Base-by-base conservation (phyloP, 495 filamentous ascomycete species). In the Penicillium manginii region DNA sequence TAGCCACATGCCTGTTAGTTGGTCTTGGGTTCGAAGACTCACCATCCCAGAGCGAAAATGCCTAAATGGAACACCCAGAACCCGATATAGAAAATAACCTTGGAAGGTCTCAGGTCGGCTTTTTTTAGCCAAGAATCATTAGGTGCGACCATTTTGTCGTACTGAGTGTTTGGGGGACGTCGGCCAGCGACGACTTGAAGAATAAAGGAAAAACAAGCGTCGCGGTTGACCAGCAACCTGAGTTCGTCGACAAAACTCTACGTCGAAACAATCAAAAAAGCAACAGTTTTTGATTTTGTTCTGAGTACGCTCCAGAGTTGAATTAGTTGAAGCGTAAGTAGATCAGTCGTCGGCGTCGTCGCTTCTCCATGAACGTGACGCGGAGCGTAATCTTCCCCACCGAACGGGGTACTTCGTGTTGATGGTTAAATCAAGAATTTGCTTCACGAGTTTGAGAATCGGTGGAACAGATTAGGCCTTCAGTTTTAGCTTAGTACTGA, bases 1-100 rank as follows among this genome's bases (percentile, higher is more conserved):
- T 49, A 66, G 62, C 29, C 4, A 55, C 0, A 6, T 4, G 10
- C 8, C 3, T 19, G 4, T 43, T 19, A n/a, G 19, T 47, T 23
- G 7, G 1, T 11, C 23, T 8, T 12, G 52, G 17, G 6, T 18
- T 14, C n/a, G 14, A 29, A 8, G 7, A 54, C 65, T 58, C 81
- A 97, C 94, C 94, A 99, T 86, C 94, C 94, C 49, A 87, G 80
- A 19, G 83, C 87, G 66, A 99, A 98, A 22, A 97, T 69, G 18
- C 79, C 87, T 71, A 88, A 84, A 75, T 98, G 94, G 32, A 88
- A 67, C 8, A 83, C 87, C 86, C 93, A 96, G 73, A 97, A 98
- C 51, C 96, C 61, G 53, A 89, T 57, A 75, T 96, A 89, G 78
- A 97, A 98, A 40, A 91, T 33, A 22, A 96, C 62, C 72, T 91